These are phyloP conservation scores for Leptodontidium sp. DNA, from an alignment of 2,329 filamentous ascomycete species.

Conservation along the genomic window DNA sequence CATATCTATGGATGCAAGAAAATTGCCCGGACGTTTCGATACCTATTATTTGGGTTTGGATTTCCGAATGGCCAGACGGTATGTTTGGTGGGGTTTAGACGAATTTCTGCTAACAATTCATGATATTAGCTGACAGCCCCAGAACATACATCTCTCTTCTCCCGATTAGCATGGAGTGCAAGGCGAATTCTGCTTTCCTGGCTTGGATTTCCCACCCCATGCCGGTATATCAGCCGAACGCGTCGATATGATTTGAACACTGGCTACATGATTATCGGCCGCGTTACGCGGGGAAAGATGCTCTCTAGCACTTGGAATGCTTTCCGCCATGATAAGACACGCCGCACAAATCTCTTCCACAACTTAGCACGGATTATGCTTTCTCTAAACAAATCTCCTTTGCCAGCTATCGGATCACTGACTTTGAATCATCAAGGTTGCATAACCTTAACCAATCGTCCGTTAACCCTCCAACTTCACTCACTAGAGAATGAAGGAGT, in stretches of 20 bases:
- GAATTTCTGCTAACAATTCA: background rate
- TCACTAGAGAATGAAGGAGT: conserved; percentile 29
- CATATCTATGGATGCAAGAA: conserved; percentile 50
- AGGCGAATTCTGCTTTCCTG: conserved; percentile 3
- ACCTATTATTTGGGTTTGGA: conserved; percentile 21
- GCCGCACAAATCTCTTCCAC: conserved; percentile 2
- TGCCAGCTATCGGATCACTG: conserved; percentile 8
- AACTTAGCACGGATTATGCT: conserved; percentile 7
- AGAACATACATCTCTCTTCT: background rate
- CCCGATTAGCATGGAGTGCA: background rate
- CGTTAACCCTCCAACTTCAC: conserved; percentile 8
- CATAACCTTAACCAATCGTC: background rate
- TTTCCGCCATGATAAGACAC: background rate
- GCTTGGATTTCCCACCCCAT: background rate
- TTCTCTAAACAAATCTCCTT: conserved; percentile 6
- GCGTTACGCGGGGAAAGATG: background rate
- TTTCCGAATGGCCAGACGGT: background rate
- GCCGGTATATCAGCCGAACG: conserved; percentile 3
- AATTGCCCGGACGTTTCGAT: conserved; percentile 40
- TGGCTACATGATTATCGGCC: background rate
- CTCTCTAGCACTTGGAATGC: background rate
- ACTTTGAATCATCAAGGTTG: conserved; percentile 1
- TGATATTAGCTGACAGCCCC: background rate
- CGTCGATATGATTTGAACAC: background rate
- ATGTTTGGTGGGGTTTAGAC: background rate